Evolutionary conservation across 441 rosid genomes (phyloP), one percentile per base, ranked within the genome.

Genomic region (Kokia cookei): DNA sequence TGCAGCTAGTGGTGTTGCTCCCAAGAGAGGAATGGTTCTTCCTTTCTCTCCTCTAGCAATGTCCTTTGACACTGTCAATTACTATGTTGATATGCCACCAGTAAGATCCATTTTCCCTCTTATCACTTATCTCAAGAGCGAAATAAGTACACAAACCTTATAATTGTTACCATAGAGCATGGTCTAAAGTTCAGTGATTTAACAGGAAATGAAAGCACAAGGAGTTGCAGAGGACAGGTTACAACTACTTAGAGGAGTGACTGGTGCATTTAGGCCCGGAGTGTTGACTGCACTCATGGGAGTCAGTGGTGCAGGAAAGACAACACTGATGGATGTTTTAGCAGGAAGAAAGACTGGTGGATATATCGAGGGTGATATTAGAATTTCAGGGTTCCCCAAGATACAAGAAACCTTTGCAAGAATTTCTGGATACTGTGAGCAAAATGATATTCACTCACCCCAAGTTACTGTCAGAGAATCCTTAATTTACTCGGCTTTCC

Each of bases 251-350:
- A 48, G 83, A 19, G 90, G 81, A 72, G 93, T 92, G 58, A 93
- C 97, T 10, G 86, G 99, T 4, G 89, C 90, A 69, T 93, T 96
- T 82, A 86, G 97, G 84, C 98, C 98, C 8, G 97, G 98, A 73
- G 86, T 93, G 7, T 84, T 96, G 70, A 93, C 98, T 32, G 99
- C 99, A 60, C 73, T 96, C 14, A 92, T 96, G 97, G 99, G 99
- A 73, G 97, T 93, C 29, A 92, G 98, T 72, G 99, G 99, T 73
- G 98, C 99, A 24, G 98, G 99, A 65, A 96, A 96, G 87, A 96
- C 99, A 0, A 96, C 97, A 11, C 72, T 96, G 79, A 92, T 96
- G 98, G 98, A 96, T 86, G 98, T 96, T 83, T 80, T 96, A 64
- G 97, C 97, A 0, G 99, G 99, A 72, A 79, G 98, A 79, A 96